Conservation (phyloP, 1,284 basidiomycete species). For the Malassezia restricta region DNA sequence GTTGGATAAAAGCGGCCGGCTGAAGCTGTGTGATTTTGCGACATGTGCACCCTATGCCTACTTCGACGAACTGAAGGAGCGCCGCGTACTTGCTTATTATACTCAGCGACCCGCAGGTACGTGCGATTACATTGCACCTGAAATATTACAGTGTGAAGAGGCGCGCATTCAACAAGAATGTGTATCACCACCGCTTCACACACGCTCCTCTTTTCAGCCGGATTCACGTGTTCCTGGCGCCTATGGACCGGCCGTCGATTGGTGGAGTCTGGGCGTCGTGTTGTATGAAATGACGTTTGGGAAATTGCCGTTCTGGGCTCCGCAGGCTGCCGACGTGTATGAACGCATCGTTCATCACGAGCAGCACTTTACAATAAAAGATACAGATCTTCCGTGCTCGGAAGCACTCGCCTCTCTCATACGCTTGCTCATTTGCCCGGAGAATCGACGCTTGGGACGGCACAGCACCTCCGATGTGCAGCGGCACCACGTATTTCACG, state of each 20-base stretch:
- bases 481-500: constrained; percentile 22
- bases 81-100: constrained; percentile 32
- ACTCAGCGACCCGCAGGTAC: constrained; percentile 38
- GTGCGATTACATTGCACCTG: constrained; percentile 43
- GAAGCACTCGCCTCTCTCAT: constrained; percentile 19
- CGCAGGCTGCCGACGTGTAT: constrained; percentile 33
- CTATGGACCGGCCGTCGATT: constrained; percentile 43
- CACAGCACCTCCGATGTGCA: constrained; percentile 24
- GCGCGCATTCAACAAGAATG: constrained; percentile 19
- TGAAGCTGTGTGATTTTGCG: constrained; percentile 44
- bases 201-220: background rate
- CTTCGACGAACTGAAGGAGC: constrained; percentile 14
- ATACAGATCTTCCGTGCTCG: constrained; percentile 16
- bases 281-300: constrained; percentile 43
- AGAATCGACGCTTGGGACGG: constrained; percentile 24
- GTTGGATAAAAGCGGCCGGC: constrained; percentile 32
- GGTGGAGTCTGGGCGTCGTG: constrained; percentile 44
- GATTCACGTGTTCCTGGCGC: constrained; percentile 22
- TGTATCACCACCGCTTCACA: background rate
- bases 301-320: constrained; percentile 37
- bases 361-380: constrained; percentile 19
- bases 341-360: constrained; percentile 36
- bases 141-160: constrained; percentile 38
- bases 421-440: constrained; percentile 18
- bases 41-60: constrained; percentile 39